Base-by-base conservation (phyloP, 257 asterid species). In the Solanum dulcamara region DNA sequence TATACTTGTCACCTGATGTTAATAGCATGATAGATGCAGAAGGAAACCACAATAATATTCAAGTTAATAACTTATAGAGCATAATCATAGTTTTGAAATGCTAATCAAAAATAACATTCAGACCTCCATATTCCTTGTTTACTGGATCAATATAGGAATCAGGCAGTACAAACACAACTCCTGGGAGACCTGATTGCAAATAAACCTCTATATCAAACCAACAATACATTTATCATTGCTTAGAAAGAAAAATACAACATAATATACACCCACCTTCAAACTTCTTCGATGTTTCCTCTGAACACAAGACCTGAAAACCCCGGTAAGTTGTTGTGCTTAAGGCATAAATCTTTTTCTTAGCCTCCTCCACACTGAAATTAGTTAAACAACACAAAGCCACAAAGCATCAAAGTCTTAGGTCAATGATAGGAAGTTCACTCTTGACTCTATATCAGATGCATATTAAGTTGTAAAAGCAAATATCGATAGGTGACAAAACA, bases 121-220 rank as follows among this genome's bases (percentile, higher is more conserved):
- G 79, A 95, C 99, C 99, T 97, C 99, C 99, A 85, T 97, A 97
- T 82, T 94, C 97, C 91, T 97, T 94, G 67, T 93, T 93, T 28
- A 87, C 91, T 38, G 98, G 97, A 91, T 97, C 98, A 42, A 95
- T 94, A 85, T 97, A 97, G 12, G 99, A 97, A 89, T 97, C 99
- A 30, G 99, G 99, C 85, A 97, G 86, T 32, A 97, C 93, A 88
- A 95, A 95, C 14, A 94, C 94, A 82, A 97, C 99, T 80, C 93
- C 96, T 2, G 94, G 95, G 28, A 93, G 81, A 80, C 87, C 99
- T 97, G 90, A 84, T 55, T 24, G 81, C 67, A 81, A 67, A 60
- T 84, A 90, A 59, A 13, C 12, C 42, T 71, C 62, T 37, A 42
- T 86, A 83, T 87, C 81, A 85, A 57, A 83, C 80, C 42, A 86